Percentiles rank a stretch among this genome's conserved stretches.
Evolutionary conservation across 2,329 filamentous ascomycete species (phyloP).

Genomic region (Scedosporium boydii): DNA sequence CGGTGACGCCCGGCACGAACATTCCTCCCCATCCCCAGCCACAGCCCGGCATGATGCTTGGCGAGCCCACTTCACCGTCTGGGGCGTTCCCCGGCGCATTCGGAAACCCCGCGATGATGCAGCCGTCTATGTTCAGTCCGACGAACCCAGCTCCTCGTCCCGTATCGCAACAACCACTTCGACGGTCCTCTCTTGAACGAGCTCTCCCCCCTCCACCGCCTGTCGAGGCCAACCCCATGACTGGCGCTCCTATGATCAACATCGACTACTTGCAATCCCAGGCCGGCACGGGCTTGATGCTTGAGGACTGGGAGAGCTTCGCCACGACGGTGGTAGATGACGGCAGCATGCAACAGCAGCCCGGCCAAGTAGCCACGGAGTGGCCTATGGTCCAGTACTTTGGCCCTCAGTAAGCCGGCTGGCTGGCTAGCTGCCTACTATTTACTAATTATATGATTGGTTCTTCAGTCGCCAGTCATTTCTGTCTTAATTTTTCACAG

Average conservation of each 20-base stretch:
- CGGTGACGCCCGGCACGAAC: constrained; percentile 12
- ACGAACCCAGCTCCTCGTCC: constrained; percentile 19
- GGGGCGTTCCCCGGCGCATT: constrained; percentile 21
- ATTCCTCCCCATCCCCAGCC: constrained; percentile 19
- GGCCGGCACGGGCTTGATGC: constrained; percentile 22
- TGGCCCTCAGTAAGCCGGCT: constrained; percentile 5
- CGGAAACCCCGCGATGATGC: constrained; percentile 21
- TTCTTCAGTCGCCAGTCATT: background rate
- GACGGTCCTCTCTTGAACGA: constrained; percentile 19
- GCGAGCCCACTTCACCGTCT: constrained; percentile 13
- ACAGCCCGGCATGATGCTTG: constrained; percentile 16
- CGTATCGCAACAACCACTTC: constrained; percentile 17
- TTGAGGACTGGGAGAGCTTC: constrained; percentile 32
- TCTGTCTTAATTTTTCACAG: background rate
- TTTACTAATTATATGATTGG: background rate
- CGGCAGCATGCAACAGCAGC: constrained; percentile 7
- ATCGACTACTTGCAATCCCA: constrained; percentile 27
- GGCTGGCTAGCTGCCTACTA: background rate
- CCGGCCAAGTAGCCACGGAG: constrained; percentile 12
- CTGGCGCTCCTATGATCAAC: constrained; percentile 24
- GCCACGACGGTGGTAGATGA: constrained; percentile 24
- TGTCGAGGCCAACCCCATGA: constrained; percentile 13
- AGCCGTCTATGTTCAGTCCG: constrained; percentile 11
- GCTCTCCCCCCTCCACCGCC: constrained; percentile 23
- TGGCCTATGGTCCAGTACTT: constrained; percentile 17